phyloP scores from a whole-genome alignment of 177 flowering plant genomes.

The Telopea speciosissima region DNA sequence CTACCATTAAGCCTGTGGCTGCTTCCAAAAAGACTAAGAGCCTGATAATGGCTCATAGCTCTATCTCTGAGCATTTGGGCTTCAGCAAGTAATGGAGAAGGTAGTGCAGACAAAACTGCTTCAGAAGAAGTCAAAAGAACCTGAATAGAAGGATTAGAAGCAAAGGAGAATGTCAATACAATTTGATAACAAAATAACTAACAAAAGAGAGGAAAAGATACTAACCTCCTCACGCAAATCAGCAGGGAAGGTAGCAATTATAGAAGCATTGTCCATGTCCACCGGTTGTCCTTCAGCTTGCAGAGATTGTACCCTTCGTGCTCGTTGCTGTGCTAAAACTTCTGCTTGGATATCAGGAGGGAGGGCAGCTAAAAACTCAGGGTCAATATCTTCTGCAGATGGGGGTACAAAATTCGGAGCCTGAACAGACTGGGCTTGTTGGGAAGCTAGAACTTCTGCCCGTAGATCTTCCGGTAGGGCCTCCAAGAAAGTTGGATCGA shows the following conservation, averaged over 20 bases:
- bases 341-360: constrained; percentile 98
- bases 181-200: neutral
- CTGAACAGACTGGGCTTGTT: constrained; percentile 71
- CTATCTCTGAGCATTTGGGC: constrained; percentile 96
- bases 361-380: constrained; percentile 94
- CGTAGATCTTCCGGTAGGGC: constrained; percentile 94
- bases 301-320: constrained; percentile 65
- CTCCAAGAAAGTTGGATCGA: constrained; percentile 93
- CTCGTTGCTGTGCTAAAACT: constrained; percentile 92
- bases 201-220: constrained; percentile 2
- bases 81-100: constrained; percentile 90
- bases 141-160: constrained; percentile 32
- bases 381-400: constrained; percentile 82
- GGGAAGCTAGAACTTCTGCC: constrained; percentile 93
- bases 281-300: constrained; percentile 92
- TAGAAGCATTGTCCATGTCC: constrained; percentile 97
- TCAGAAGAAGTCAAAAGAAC: constrained; percentile 95
- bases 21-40: constrained; percentile 78
- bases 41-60: constrained; percentile 92
- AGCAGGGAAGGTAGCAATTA: constrained; percentile 95
- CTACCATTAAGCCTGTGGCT: constrained; percentile 59
- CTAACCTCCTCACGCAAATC: constrained; percentile 95
- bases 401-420: constrained; percentile 67
- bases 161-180: constrained; percentile 6
- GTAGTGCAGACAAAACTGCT: constrained; percentile 77